phyloP scores from a whole-genome alignment of 2,329 filamentous ascomycete species.

The Thielaviopsis ethacetica region DNA sequence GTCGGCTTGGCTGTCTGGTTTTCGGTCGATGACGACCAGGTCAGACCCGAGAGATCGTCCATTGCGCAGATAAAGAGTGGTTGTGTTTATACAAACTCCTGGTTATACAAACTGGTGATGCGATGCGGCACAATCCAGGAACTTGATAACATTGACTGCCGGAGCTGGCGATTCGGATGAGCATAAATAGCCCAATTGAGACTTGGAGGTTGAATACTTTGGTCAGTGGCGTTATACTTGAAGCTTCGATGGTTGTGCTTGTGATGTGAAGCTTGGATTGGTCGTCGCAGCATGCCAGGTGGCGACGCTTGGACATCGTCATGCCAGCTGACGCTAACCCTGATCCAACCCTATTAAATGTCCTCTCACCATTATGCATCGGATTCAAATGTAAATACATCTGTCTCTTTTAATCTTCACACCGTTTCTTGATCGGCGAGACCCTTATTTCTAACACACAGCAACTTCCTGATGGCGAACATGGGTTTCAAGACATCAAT shows the following conservation, averaged over 20 bases:
- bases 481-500: background rate
- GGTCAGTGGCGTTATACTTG: background rate
- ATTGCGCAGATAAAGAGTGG: slow-evolving; percentile 20
- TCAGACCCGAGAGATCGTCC: slow-evolving; percentile 45
- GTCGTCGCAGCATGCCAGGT: background rate
- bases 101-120: background rate
- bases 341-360: background rate
- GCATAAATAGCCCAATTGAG: background rate
- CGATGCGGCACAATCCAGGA: background rate
- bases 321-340: background rate
- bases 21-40: slow-evolving; percentile 33
- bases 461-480: too few species aligned
- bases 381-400: too few species aligned
- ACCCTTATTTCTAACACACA: too few species aligned
- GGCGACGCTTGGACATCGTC: background rate
- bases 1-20: slow-evolving; percentile 23
- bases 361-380: too few species aligned
- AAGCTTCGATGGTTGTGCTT: background rate
- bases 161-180: background rate
- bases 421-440: too few species aligned
- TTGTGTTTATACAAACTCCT: background rate
- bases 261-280: background rate
- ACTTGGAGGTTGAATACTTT: background rate
- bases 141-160: background rate
- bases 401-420: too few species aligned